Conservation (phyloP, 179 eudicot species). For the Beta corolliflora region DNA sequence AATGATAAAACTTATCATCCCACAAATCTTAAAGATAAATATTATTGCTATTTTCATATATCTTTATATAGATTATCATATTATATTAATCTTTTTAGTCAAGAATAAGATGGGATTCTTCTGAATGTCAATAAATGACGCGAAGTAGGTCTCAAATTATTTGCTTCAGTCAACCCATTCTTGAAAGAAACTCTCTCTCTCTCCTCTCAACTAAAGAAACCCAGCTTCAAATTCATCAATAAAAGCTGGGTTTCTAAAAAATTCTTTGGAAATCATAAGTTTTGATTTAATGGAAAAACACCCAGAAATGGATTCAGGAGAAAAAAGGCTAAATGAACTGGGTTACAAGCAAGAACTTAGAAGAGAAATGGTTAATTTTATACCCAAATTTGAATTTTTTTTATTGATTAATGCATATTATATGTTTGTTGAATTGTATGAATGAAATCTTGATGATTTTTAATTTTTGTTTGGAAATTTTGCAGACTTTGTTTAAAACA, state of each 20-base stretch:
- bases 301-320: slow-evolving; percentile 60
- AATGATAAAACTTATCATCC: no score
- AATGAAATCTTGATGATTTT: slow-evolving; percentile 7
- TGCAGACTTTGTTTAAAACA: slow-evolving; percentile 64
- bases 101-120: background rate
- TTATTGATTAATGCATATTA: slow-evolving; percentile 12
- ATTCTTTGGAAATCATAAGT: background rate
- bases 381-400: background rate
- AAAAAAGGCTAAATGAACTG: slow-evolving; percentile 65
- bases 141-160: slow-evolving; percentile 3
- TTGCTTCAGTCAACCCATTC: slow-evolving; percentile 28
- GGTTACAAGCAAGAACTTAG: slow-evolving; percentile 78
- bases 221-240: slow-evolving; percentile 20
- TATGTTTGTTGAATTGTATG: background rate
- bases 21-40: no score
- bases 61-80: no score
- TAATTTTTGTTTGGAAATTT: background rate
- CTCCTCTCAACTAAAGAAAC: background rate
- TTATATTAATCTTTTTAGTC: background rate
- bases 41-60: no score
- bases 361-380: slow-evolving; percentile 53
- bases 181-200: slow-evolving; percentile 15
- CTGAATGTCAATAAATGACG: slow-evolving; percentile 6
- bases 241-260: slow-evolving; percentile 10
- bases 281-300: slow-evolving; percentile 22